A percentile compares a stretch with the other conserved stretches of the same genome.
Evolutionary conservation across 2,329 filamentous ascomycete species (phyloP).

Genomic region (Pseudopyricularia cyperi): DNA sequence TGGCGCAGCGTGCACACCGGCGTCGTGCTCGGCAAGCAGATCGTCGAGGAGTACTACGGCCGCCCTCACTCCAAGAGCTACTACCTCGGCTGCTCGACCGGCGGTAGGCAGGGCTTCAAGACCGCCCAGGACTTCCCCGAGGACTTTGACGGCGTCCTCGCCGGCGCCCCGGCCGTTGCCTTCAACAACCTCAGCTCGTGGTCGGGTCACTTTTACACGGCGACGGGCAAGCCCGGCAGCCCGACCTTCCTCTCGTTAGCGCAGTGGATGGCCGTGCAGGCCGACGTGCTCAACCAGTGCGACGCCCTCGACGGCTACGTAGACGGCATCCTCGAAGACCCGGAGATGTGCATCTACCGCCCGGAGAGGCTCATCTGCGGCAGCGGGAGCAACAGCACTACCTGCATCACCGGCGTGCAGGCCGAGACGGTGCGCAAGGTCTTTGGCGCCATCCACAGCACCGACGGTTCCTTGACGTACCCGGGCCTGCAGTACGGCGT

Average conservation of each 20-base stretch:
- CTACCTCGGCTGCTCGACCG: constrained; percentile 44
- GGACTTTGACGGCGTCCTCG: constrained; percentile 43
- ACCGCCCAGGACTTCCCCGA: constrained; percentile 37
- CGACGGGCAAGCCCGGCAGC: constrained; percentile 30
- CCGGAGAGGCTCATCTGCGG: constrained; percentile 13
- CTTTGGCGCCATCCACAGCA: constrained; percentile 12
- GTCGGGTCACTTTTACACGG: constrained; percentile 28
- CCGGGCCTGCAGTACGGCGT: constrained; percentile 32
- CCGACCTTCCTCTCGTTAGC: constrained; percentile 21
- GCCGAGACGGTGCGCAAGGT: constrained; percentile 16
- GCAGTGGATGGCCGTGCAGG: constrained; percentile 28
- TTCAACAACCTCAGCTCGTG: constrained; percentile 29
- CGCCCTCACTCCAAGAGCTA: constrained; percentile 30
- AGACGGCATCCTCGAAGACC: constrained; percentile 35
- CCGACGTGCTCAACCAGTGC: constrained; percentile 31
- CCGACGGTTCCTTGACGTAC: constrained; percentile 23
- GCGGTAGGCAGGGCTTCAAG: constrained; percentile 43
- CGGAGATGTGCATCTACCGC: constrained; percentile 29
- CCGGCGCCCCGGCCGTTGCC: constrained; percentile 37
- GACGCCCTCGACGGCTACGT: constrained; percentile 33
- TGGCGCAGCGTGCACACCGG: constrained; percentile 31
- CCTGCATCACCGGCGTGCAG: constrained; percentile 26
- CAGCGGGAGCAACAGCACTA: constrained; percentile 10
- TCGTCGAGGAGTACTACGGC: constrained; percentile 34
- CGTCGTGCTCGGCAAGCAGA: constrained; percentile 29